phyloP scores from a whole-genome alignment of 495 filamentous ascomycete genomes.

The Aspergillus haitiensis region DNA sequence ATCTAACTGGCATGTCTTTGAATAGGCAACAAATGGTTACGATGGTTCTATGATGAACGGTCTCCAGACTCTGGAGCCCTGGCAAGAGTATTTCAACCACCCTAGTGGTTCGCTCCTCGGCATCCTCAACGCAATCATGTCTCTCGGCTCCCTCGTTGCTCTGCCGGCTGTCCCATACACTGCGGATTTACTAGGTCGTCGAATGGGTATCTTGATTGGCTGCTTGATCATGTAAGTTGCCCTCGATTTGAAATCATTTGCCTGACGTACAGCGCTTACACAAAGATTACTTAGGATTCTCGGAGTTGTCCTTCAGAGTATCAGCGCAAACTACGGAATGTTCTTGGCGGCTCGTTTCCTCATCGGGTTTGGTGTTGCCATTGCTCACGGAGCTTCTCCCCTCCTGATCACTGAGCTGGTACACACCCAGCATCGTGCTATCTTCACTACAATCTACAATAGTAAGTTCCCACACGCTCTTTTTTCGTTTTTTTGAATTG shows the following conservation, averaged over 20 bases:
- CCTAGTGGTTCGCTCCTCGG: conserved; percentile 56
- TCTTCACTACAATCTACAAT: conserved; percentile 67
- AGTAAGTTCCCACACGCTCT: conserved; percentile 43
- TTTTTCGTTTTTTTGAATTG: conserved; percentile 30
- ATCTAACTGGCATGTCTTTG: neutral
- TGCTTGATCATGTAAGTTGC: conserved; percentile 59
- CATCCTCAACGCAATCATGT: conserved; percentile 67
- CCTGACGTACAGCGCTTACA: neutral
- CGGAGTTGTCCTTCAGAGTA: conserved; percentile 55
- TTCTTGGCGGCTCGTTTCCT: conserved; percentile 25
- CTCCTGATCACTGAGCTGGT: conserved; percentile 64
- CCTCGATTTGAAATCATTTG: neutral
- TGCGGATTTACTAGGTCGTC: conserved; percentile 62
- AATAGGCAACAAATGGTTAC: conserved; percentile 62
- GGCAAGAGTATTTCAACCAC: conserved; percentile 44
- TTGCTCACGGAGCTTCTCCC: conserved; percentile 62
- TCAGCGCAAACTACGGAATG: conserved; percentile 46
- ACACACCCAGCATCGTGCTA: conserved; percentile 66
- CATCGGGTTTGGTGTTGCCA: conserved; percentile 62
- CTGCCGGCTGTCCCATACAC: conserved; percentile 64
- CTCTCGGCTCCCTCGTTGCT: conserved; percentile 62
- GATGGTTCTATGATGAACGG: conserved; percentile 57
- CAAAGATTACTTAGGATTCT: conserved; percentile 36
- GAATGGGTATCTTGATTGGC: conserved; percentile 60
- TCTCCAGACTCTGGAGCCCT: conserved; percentile 37